Evolutionary conservation across 805 yeast species (phyloP).

Genomic region (Candida pini): DNA sequence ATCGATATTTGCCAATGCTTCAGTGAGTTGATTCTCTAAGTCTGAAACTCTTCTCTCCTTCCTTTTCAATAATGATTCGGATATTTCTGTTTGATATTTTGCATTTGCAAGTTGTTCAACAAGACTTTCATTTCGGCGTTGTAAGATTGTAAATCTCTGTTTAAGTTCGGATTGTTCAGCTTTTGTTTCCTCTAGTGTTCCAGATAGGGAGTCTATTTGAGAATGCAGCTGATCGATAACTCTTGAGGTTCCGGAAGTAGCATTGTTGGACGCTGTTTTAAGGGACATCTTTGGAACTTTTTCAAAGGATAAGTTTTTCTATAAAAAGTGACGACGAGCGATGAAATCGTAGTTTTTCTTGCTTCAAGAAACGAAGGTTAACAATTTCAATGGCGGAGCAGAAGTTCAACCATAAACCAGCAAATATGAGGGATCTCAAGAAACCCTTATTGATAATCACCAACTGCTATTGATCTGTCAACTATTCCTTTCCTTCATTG

Average conservation of each 20-base stretch:
- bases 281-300: too few relatives aligned
- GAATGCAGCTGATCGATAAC: slow-evolving; percentile 29
- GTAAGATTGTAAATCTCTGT: slow-evolving; percentile 43
- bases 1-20: slow-evolving; percentile 42
- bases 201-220: slow-evolving; percentile 24
- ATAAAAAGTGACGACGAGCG: too few relatives aligned
- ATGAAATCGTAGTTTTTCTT: too few relatives aligned
- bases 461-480: too few relatives aligned
- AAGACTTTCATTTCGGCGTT: slow-evolving; percentile 44
- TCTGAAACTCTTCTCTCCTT: slow-evolving; percentile 66
- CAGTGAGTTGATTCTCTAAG: slow-evolving; percentile 53
- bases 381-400: too few relatives aligned
- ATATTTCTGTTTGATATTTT: slow-evolving; percentile 73
- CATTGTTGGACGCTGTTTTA: too few relatives aligned
- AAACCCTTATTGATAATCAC: too few relatives aligned
- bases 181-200: slow-evolving; percentile 17
- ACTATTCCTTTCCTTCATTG: too few relatives aligned
- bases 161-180: slow-evolving; percentile 39
- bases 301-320: too few relatives aligned
- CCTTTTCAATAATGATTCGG: slow-evolving; percentile 60
- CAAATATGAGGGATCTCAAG: too few relatives aligned
- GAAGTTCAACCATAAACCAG: too few relatives aligned
- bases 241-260: slow-evolving; percentile 23
- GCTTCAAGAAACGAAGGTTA: too few relatives aligned
- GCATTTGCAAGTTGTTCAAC: slow-evolving; percentile 63